Percentiles rank a stretch among this genome's conserved stretches.
phyloP scores from a whole-genome alignment of 306 rosid species.

The Hippophae rhamnoides region DNA sequence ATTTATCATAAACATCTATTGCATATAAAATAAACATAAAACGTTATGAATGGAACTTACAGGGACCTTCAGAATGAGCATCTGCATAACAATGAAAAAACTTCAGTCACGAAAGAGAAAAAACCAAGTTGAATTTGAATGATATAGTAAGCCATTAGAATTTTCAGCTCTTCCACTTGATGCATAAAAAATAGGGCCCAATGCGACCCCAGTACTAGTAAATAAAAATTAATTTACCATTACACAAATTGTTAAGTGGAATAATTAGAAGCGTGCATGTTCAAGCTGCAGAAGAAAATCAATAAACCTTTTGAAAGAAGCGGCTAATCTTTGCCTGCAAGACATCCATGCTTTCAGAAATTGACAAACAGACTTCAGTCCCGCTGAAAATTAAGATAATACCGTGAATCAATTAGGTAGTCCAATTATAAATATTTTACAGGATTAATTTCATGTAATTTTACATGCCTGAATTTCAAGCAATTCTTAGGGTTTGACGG shows the following conservation, averaged over 20 bases:
- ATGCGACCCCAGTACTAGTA: too few relatives aligned
- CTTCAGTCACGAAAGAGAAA: slow-evolving; percentile 7
- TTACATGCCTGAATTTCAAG: slow-evolving; percentile 64
- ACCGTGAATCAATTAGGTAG: slow-evolving; percentile 9
- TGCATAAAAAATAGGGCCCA: too few relatives aligned
- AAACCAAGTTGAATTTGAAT: not conserved
- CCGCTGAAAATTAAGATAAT: slow-evolving; percentile 44
- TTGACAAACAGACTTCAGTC: slow-evolving; percentile 57
- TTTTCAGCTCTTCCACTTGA: too few relatives aligned
- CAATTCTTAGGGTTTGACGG: slow-evolving; percentile 63
- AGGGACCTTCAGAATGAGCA: slow-evolving; percentile 55
- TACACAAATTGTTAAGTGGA: not conserved
- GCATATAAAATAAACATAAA: slow-evolving; percentile 1
- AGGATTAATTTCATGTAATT: slow-evolving; percentile 7
- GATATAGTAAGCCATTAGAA: too few relatives aligned
- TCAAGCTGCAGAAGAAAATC: slow-evolving; percentile 10
- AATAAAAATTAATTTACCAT: not conserved
- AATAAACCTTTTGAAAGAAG: slow-evolving; percentile 59
- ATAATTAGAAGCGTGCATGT: not conserved
- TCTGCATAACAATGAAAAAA: slow-evolving; percentile 45
- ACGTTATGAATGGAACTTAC: slow-evolving; percentile 37
- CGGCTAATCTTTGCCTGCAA: slow-evolving; percentile 43
- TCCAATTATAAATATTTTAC: not conserved
- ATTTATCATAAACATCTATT: not conserved
- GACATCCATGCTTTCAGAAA: slow-evolving; percentile 36